These are phyloP conservation scores for Paraglomus brasilianum DNA, from an alignment of 192 early-diverging fungal species.

Conservation along the genomic window DNA sequence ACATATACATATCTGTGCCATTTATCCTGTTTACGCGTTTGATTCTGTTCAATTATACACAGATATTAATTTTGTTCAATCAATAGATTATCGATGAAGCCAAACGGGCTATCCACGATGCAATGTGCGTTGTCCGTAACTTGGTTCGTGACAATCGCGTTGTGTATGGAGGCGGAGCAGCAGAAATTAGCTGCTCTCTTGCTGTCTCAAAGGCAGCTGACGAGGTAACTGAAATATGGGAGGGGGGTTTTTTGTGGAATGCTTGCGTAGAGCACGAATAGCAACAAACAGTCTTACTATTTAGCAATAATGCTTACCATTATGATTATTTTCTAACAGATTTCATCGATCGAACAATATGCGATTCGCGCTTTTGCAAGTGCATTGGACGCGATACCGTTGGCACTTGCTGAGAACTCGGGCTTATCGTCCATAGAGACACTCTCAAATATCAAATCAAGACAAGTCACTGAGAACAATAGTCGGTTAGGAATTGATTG, in stretches of 20 bases:
- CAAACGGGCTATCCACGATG: conserved; percentile 96
- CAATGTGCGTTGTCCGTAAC: conserved; percentile 98
- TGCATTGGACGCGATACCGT: conserved; percentile 93
- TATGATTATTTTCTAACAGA: no score
- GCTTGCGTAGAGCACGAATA: no score
- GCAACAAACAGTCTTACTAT: no score
- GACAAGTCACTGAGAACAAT: conserved; percentile 87
- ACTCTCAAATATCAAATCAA: conserved; percentile 90
- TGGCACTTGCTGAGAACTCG: conserved; percentile 96
- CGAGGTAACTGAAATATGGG: no score
- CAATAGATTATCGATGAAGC: conserved; percentile 97
- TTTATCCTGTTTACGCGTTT: background rate
- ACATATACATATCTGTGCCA: no score
- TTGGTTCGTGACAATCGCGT: conserved; percentile 96
- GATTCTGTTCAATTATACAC: background rate
- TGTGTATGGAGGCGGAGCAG: conserved; percentile 98
- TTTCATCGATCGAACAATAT: conserved; percentile 95
- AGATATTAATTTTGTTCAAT: conserved; percentile 25
- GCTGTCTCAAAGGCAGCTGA: conserved; percentile 92
- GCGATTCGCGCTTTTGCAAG: conserved; percentile 99
- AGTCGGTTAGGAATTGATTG: conserved; percentile 94
- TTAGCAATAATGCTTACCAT: no score
- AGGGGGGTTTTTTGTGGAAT: no score
- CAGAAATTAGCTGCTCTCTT: conserved; percentile 94
- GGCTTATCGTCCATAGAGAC: conserved; percentile 96